Conservation (phyloP, 139 green algal genomes). For the Micractinium sp. region DNA sequence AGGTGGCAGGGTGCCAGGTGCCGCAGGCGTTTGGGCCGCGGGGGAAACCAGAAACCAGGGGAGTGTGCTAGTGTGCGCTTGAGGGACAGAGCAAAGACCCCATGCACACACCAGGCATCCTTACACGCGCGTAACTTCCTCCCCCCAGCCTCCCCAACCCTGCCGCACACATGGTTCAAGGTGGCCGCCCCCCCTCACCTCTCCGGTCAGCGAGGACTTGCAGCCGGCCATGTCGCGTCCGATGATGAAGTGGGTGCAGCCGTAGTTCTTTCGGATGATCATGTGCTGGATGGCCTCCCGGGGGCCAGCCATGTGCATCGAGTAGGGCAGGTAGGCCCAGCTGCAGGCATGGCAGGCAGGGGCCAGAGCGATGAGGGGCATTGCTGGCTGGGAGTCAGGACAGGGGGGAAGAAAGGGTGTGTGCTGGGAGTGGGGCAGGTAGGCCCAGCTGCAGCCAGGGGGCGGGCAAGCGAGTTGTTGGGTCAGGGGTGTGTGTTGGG, state of each 20-base stretch:
- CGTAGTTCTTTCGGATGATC: constrained; percentile 96
- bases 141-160: too few relatives aligned
- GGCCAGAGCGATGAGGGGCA: too few relatives aligned
- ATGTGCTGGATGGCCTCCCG: constrained; percentile 96
- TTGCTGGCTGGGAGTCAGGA: too few relatives aligned
- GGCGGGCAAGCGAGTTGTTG: not conserved
- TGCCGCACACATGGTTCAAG: too few relatives aligned
- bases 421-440: constrained; percentile 96
- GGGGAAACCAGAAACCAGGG: too few relatives aligned
- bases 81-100: too few relatives aligned
- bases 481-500: not conserved
- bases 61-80: too few relatives aligned
- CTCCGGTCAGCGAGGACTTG: constrained; percentile 84
- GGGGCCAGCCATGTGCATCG: constrained; percentile 95
- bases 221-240: constrained; percentile 95
- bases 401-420: constrained; percentile 35
- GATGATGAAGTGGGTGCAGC: constrained; percentile 97
- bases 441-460: constrained; percentile 72
- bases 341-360: not conserved
- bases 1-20: too few relatives aligned
- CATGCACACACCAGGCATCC: too few relatives aligned
- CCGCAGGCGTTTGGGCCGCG: too few relatives aligned
- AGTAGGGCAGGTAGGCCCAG: constrained; percentile 96
- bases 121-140: too few relatives aligned
- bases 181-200: constrained; percentile 34